A percentile compares a stretch with the other conserved stretches of the same genome.
These are phyloP conservation scores for Trypanosoma platydactyli DNA, from an alignment of 208 protist genomes.

Conservation along the genomic window DNA sequence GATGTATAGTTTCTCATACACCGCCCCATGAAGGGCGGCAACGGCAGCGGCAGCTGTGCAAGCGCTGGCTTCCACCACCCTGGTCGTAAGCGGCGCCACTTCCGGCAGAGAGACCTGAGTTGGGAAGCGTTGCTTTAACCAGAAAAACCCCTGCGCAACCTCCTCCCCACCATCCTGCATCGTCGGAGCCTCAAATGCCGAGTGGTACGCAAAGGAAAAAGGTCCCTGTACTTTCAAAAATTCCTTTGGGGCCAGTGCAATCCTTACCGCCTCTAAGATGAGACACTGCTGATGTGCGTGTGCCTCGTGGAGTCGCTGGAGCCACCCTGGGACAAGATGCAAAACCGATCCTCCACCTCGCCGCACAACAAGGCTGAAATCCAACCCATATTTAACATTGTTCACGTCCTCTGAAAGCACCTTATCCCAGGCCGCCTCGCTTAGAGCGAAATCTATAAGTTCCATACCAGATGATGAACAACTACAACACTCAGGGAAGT, in stretches of 20 bases:
- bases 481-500: conserved; percentile 22
- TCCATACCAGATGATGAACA: background rate
- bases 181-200: conserved; percentile 57
- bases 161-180: conserved; percentile 79
- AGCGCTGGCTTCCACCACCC: background rate
- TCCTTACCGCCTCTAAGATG: conserved; percentile 34
- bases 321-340: conserved; percentile 35
- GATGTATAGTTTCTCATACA: conserved; percentile 32
- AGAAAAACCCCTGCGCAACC: conserved; percentile 58
- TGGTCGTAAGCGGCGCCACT: background rate
- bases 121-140: conserved; percentile 55
- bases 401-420: conserved; percentile 9
- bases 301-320: conserved; percentile 17
- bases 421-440: conserved; percentile 7
- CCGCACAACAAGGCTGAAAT: conserved; percentile 18
- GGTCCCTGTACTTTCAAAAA: conserved; percentile 10
- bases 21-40: conserved; percentile 27
- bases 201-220: conserved; percentile 65
- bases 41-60: conserved; percentile 4
- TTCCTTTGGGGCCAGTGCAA: conserved; percentile 16
- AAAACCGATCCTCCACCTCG: conserved; percentile 10
- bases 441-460: conserved; percentile 11
- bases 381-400: conserved; percentile 20
- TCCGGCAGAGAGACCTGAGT: conserved; percentile 34
- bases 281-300: conserved; percentile 80